Evolutionary conservation across 2,329 filamentous ascomycete species (phyloP).

Genomic region (Paramyrothecium roridum): DNA sequence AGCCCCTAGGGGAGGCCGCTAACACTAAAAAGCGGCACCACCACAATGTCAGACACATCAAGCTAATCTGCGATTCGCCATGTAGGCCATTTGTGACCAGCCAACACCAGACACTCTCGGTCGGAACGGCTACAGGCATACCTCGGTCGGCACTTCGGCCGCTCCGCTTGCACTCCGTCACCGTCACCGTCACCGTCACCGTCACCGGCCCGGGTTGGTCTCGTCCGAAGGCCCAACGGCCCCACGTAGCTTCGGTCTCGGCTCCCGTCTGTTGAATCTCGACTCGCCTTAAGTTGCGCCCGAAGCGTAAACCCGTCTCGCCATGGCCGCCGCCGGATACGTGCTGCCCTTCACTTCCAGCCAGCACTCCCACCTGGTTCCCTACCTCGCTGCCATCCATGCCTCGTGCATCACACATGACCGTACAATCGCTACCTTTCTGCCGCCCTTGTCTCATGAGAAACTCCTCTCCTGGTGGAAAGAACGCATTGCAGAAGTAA

Average conservation of each 20-base stretch:
- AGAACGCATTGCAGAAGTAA: conserved; percentile 44
- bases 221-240: neutral
- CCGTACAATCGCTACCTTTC: conserved; percentile 54
- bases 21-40: neutral
- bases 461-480: conserved; percentile 59
- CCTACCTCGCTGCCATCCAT: conserved; percentile 56
- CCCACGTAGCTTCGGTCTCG: neutral
- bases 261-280: neutral
- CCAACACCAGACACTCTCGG: neutral
- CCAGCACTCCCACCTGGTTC: conserved; percentile 48
- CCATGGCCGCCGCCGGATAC: conserved; percentile 27
- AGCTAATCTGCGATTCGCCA: neutral
- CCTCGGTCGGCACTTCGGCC: neutral
- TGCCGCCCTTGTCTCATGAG: conserved; percentile 54
- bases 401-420: conserved; percentile 57
- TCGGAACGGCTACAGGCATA: neutral
- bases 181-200: neutral
- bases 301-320: neutral
- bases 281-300: neutral
- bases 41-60: neutral
- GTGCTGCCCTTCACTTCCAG: conserved; percentile 40
- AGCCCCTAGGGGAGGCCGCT: neutral
- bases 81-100: neutral
- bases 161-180: neutral
- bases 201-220: neutral